A percentile compares a stretch with the other conserved stretches of the same genome.
These are phyloP conservation scores for Hemerocallis citrina DNA, from an alignment of 106 monocot species.

Conservation along the genomic window DNA sequence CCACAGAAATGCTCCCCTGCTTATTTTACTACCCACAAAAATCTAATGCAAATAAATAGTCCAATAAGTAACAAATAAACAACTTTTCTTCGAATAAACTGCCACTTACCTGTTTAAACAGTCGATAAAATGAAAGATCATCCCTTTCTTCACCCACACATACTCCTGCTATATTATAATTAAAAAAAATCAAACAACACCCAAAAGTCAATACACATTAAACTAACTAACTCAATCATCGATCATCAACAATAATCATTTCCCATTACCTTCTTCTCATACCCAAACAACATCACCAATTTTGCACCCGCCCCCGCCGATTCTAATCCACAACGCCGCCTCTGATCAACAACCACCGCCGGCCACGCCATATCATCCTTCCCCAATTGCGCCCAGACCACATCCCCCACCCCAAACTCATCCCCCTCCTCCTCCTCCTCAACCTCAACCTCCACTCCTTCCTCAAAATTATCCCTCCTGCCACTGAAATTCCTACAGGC, in stretches of 20 bases:
- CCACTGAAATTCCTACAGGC: constrained; percentile 26
- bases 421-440: constrained; percentile 1
- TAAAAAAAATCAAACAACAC: neutral
- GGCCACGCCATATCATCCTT: constrained; percentile 76
- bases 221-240: constrained; percentile 4
- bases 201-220: constrained; percentile 5
- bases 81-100: too few relatives aligned
- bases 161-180: constrained; percentile 73
- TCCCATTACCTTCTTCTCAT: constrained; percentile 38
- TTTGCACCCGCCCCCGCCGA: constrained; percentile 29
- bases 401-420: constrained; percentile 53
- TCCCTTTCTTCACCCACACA: constrained; percentile 78
- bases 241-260: neutral
- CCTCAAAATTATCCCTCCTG: neutral
- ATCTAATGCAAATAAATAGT: too few relatives aligned
- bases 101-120: constrained; percentile 58
- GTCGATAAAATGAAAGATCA: constrained; percentile 73
- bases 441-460: neutral
- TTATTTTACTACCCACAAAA: too few relatives aligned
- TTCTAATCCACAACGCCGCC: constrained; percentile 33
- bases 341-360: constrained; percentile 53
- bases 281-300: constrained; percentile 83
- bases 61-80: too few relatives aligned
- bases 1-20: too few relatives aligned
- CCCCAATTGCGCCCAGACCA: constrained; percentile 87